Base-by-base conservation (phyloP, 2,329 filamentous ascomycete species). In the Parascedosporium putredinis region DNA sequence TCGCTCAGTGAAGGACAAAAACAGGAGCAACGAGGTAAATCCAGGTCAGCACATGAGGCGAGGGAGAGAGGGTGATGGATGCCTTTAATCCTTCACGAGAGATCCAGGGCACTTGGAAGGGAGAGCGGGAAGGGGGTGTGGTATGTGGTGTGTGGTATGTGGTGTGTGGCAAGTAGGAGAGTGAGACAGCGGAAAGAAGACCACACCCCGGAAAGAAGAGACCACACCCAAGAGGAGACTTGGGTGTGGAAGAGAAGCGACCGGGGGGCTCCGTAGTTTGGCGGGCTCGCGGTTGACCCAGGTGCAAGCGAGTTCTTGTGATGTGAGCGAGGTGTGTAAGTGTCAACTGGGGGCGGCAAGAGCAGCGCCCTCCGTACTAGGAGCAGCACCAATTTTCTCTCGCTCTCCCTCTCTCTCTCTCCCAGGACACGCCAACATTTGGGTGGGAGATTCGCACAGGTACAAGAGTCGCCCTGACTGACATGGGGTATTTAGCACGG, bases 191-290 rank as follows among this genome's bases (percentile, higher is more conserved):
- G 12, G 38, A 16, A 20, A 20, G 38, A 20, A 36, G 33, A 5
- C 8, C n/a, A 36, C n/a, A 42, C n/a, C n/a, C n/a, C n/a, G n/a
- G n/a, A n/a, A n/a, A n/a, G n/a, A n/a, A n/a, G n/a, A n/a, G n/a
- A n/a, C 33, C n/a, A 42, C 36, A 22, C 29, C 16, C 18, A 16
- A 16, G 33, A 42, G 22, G 33, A 40, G 33, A n/a, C n/a, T n/a
- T n/a, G 46, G 47, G 47, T 49, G 47, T 49, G 47, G 25, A n/a
- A 42, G 47, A 36, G 47, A 42, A 43, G 38, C 20, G 20, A 42
- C 20, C 16, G 38, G 23, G 38, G 20, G n/a, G 16, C 12, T 10
- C 10, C 7, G 16, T 12, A 10, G 18, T 42, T 12, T 42, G 38
- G 12, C 27, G 27, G 27, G 27, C 27, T 31, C 27, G 6, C 27